Percentiles rank a stretch among this genome's conserved stretches.
Conservation (phyloP, 202 grass and related monocot genomes). For the Panicum virgatum region DNA sequence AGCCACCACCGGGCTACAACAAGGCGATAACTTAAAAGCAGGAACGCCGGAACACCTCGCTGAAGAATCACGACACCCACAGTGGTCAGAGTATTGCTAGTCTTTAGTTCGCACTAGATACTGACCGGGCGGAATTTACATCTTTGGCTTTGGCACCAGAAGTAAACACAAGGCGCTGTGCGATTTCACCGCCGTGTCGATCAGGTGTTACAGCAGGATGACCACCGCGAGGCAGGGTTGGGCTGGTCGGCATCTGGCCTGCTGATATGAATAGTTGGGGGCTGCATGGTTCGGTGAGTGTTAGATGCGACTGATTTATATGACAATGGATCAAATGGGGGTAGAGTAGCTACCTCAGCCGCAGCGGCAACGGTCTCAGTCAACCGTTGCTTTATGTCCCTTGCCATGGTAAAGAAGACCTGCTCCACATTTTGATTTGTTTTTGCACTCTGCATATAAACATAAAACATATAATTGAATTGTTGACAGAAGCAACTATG, state of each 20-base stretch:
- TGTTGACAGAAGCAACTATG: neutral
- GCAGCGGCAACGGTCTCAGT: conserved; percentile 62
- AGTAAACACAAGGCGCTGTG: neutral
- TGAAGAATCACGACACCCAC: conserved; percentile 28
- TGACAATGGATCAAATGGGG: neutral
- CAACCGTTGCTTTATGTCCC: conserved; percentile 87
- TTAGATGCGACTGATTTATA: neutral
- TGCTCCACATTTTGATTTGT: conserved; percentile 89
- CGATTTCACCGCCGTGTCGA: neutral
- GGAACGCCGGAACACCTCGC: conserved; percentile 11
- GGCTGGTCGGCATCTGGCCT: conserved; percentile 55
- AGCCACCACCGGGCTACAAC: conserved; percentile 17
- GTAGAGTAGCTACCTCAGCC: conserved; percentile 54
- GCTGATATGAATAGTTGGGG: conserved; percentile 66
- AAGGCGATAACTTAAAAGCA: neutral
- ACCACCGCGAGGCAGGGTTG: conserved; percentile 44
- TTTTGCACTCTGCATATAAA: conserved; percentile 79
- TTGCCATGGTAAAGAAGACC: conserved; percentile 87
- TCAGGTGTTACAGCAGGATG: conserved; percentile 78
- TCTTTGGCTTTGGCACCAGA: conserved; percentile 36
- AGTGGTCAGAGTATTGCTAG: conserved; percentile 18
- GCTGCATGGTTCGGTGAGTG: conserved; percentile 34
- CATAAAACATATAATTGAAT: neutral
- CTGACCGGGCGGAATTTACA: conserved; percentile 43
- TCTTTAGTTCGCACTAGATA: conserved; percentile 25